Conservation (phyloP, 108 stramenopile species). For the Skeletonema potamos region DNA sequence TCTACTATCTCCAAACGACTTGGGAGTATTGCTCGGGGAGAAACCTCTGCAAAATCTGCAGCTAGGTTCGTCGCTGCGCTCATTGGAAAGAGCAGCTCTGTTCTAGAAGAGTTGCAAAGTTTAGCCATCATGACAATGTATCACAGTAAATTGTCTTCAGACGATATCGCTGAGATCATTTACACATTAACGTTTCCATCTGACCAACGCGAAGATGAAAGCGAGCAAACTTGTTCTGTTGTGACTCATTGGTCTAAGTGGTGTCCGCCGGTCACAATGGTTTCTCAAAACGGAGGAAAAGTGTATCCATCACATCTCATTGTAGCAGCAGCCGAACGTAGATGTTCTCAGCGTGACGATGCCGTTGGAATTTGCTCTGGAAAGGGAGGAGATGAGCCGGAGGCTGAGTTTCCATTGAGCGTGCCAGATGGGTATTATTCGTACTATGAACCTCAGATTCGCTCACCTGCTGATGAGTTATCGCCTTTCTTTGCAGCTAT, state of each 20-base stretch:
- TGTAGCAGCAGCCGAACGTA: slow-evolving; percentile 37
- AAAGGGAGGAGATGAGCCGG: slow-evolving; percentile 4
- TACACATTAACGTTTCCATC: slow-evolving; percentile 17
- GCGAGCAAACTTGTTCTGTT: slow-evolving; percentile 14
- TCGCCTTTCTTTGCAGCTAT: slow-evolving; percentile 31
- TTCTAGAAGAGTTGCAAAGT: slow-evolving; percentile 16
- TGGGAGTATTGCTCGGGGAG: slow-evolving; percentile 40
- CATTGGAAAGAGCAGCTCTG: neutral
- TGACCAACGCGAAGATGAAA: slow-evolving; percentile 12
- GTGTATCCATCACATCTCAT: slow-evolving; percentile 40
- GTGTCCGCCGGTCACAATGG: slow-evolving; percentile 55
- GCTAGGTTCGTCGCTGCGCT: slow-evolving; percentile 25
- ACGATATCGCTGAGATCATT: slow-evolving; percentile 50
- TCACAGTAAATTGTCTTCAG: slow-evolving; percentile 52
- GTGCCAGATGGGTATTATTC: slow-evolving; percentile 67
- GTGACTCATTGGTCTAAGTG: slow-evolving; percentile 38
- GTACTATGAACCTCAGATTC: slow-evolving; percentile 44
- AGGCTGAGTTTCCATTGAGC: slow-evolving; percentile 30
- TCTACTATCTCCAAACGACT: slow-evolving; percentile 39
- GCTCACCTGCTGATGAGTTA: slow-evolving; percentile 47
- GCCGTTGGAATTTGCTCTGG: neutral
- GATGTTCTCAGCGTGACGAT: slow-evolving; percentile 35
- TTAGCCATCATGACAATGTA: slow-evolving; percentile 52
- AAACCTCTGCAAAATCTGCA: slow-evolving; percentile 35
- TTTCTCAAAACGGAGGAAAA: slow-evolving; percentile 11